These are phyloP conservation scores for Lodderomyces oxycetoniae DNA, from an alignment of 1,139 yeast species.

Conservation along the genomic window DNA sequence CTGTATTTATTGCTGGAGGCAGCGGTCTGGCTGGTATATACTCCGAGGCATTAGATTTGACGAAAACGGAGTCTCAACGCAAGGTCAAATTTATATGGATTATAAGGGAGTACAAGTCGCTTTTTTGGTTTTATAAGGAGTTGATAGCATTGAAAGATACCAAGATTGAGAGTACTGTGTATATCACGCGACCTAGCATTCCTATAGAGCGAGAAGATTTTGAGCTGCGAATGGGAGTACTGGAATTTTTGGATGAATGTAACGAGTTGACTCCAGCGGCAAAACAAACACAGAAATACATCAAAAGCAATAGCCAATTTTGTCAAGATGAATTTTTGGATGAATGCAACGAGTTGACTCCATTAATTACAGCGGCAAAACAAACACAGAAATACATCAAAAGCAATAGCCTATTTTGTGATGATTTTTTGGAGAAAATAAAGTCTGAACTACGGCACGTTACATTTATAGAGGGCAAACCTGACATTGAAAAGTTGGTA, in stretches of 20 bases:
- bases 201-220: constrained; percentile 7
- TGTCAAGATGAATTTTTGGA: not conserved
- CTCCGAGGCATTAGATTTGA: constrained; percentile 25
- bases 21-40: constrained; percentile 43
- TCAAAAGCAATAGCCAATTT: not conserved
- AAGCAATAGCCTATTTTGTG: not conserved
- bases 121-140: constrained; percentile 51
- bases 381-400: not conserved
- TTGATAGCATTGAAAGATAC: constrained; percentile 28
- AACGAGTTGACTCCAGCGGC: constrained; percentile 3
- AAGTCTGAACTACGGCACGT: constrained; percentile 22
- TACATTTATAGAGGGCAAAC: constrained; percentile 45
- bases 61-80: not conserved
- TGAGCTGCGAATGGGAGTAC: not conserved
- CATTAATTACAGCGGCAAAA: not conserved
- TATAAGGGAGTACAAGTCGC: constrained; percentile 38
- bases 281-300: not conserved
- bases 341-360: not conserved
- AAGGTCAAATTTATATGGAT: constrained; percentile 47
- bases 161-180: constrained; percentile 32
- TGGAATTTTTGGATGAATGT: not conserved
- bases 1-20: constrained; percentile 40
- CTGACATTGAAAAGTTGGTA: constrained; percentile 36
- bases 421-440: not conserved
- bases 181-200: constrained; percentile 37